Conservation (phyloP, 371 early-diverging fungal genomes). For the Syncephalastrum contaminatum region DNA sequence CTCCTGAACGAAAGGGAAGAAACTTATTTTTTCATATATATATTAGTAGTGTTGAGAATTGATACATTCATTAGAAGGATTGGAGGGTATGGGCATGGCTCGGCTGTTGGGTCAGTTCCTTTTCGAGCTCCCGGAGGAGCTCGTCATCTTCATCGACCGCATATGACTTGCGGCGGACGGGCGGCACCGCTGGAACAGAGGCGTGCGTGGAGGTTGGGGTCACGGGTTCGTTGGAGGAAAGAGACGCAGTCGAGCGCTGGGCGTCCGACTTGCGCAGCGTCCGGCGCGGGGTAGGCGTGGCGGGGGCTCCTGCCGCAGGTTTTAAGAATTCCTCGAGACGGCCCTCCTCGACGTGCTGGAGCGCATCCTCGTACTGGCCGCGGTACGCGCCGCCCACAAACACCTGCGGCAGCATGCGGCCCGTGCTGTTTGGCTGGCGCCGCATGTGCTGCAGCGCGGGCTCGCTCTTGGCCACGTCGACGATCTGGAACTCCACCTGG, state of each 20-base stretch:
- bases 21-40: background rate
- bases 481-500: conserved; percentile 25
- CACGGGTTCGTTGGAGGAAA: conserved; percentile 19
- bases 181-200: conserved; percentile 3
- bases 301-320: background rate
- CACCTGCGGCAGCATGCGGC: conserved; percentile 29
- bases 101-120: conserved; percentile 10
- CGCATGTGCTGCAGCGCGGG: conserved; percentile 41
- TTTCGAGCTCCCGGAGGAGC: conserved; percentile 18
- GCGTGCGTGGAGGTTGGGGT: conserved; percentile 15
- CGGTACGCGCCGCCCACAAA: conserved; percentile 45
- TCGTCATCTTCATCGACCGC: conserved; percentile 17
- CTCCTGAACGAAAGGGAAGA: background rate
- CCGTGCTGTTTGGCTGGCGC: conserved; percentile 20
- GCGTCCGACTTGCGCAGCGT: conserved; percentile 1
- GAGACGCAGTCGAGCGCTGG: conserved; percentile 10
- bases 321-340: conserved; percentile 9
- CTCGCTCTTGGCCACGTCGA: conserved; percentile 41
- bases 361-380: conserved; percentile 21
- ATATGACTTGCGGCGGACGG: background rate
- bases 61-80: background rate
- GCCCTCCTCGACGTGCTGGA: conserved; percentile 9
- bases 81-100: no score
- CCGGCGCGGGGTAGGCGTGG: no score
- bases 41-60: conserved; percentile 1